Conservation (phyloP, 257 asterid species). For the Hygrophila difformis region DNA sequence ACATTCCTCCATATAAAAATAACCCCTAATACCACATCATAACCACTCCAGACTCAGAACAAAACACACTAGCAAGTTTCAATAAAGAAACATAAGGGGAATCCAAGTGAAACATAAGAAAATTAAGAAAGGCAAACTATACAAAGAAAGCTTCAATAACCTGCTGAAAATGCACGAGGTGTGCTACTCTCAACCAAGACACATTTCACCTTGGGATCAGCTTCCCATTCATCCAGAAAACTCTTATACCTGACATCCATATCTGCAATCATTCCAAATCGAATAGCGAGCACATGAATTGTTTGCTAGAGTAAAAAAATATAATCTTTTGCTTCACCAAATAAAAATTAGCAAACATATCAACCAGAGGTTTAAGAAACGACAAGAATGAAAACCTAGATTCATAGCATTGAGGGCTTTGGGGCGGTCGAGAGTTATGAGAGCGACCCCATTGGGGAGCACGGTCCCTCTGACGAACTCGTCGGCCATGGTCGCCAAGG, state of each 20-base stretch:
- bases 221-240: slow-evolving; percentile 86
- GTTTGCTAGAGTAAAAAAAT: no score
- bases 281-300: no score
- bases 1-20: not conserved
- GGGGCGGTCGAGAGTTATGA: slow-evolving; percentile 92
- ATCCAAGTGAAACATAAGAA: not conserved
- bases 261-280: slow-evolving; percentile 37
- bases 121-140: not conserved
- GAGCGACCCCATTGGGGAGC: slow-evolving; percentile 70
- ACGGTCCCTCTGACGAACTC: slow-evolving; percentile 76
- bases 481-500: slow-evolving; percentile 59
- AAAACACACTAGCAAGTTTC: not conserved
- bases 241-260: slow-evolving; percentile 82
- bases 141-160: slow-evolving; percentile 23
- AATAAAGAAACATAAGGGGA: not conserved
- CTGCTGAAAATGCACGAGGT: slow-evolving; percentile 94
- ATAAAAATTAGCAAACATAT: slow-evolving; percentile 8
- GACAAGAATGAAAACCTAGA: slow-evolving; percentile 34
- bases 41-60: slow-evolving; percentile 5
- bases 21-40: slow-evolving; percentile 15
- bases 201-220: slow-evolving; percentile 81
- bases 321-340: no score
- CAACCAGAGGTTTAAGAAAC: not conserved
- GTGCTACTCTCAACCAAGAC: slow-evolving; percentile 86
- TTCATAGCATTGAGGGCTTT: slow-evolving; percentile 96